These are phyloP conservation scores for Cyphellophora europaea DNA, from an alignment of 2,329 filamentous ascomycete genomes.

Conservation along the genomic window DNA sequence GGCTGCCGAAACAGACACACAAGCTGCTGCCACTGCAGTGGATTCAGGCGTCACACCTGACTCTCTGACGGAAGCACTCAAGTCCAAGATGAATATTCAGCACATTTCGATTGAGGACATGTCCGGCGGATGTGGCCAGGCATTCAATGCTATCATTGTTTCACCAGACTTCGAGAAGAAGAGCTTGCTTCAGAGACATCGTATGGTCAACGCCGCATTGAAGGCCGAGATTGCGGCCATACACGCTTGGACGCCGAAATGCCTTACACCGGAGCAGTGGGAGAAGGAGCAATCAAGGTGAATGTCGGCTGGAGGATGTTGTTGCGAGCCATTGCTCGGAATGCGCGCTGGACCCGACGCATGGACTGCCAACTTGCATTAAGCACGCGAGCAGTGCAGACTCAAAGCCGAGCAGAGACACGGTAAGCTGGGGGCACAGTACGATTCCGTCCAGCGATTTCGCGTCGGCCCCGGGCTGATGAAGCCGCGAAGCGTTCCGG, in stretches of 20 bases:
- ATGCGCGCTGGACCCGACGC: too few species aligned
- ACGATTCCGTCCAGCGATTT: too few species aligned
- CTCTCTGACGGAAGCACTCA: constrained; percentile 59
- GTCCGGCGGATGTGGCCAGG: constrained; percentile 69
- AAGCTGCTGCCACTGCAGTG: constrained; percentile 13
- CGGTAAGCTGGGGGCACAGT: too few species aligned
- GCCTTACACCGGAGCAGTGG: constrained; percentile 86
- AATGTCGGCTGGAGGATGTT: neutral
- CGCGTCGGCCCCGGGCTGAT: too few species aligned
- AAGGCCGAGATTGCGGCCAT: constrained; percentile 84
- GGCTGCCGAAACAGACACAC: neutral
- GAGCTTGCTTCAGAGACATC: constrained; percentile 72
- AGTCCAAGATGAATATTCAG: constrained; percentile 59
- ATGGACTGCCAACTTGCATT: too few species aligned
- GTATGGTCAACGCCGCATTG: constrained; percentile 72
- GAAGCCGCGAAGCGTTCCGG: too few species aligned
- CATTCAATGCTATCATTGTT: constrained; percentile 61
- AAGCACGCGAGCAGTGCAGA: too few species aligned
- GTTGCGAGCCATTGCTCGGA: too few species aligned
- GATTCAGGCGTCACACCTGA: constrained; percentile 58
- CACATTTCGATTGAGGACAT: constrained; percentile 87
- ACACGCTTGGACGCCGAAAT: constrained; percentile 92
- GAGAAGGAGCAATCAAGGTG: constrained; percentile 49
- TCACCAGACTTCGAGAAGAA: constrained; percentile 62
- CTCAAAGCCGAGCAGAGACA: too few species aligned